Conservation (phyloP, 768 basidiomycete species). For the Lactarius akahatsu region DNA sequence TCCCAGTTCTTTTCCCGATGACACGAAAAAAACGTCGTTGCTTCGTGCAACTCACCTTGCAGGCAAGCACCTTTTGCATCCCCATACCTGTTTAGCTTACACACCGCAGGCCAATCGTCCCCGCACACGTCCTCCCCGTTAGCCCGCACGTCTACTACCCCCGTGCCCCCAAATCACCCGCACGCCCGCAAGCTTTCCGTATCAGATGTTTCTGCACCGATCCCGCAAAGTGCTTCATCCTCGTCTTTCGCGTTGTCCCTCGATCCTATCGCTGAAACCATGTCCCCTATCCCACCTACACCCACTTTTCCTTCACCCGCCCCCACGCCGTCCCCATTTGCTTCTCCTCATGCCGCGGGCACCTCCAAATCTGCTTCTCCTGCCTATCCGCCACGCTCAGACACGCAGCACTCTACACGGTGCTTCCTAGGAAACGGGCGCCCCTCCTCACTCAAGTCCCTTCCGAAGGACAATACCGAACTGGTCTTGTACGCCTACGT, state of each 20-base stretch:
- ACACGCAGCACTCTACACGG: slow-evolving; percentile 34
- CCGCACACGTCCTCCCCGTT: slow-evolving; percentile 41
- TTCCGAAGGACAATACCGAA: slow-evolving; percentile 40
- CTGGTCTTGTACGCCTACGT: slow-evolving; percentile 84
- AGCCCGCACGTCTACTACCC: slow-evolving; percentile 44
- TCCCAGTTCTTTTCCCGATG: slow-evolving; percentile 21
- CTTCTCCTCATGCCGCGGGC: slow-evolving; percentile 5
- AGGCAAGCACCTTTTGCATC: slow-evolving; percentile 12
- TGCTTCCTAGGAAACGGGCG: slow-evolving; percentile 29
- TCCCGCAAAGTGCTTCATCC: slow-evolving; percentile 35
- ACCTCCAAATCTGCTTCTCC: slow-evolving; percentile 27
- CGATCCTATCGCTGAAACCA: slow-evolving; percentile 37
- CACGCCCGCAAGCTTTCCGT: slow-evolving; percentile 77
- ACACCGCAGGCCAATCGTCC: slow-evolving; percentile 13
- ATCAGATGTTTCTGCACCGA: slow-evolving; percentile 7
- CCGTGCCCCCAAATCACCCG: slow-evolving; percentile 58
- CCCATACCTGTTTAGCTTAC: not conserved
- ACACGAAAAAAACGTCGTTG: slow-evolving; percentile 12
- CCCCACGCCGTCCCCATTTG: slow-evolving; percentile 34
- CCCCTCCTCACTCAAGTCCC: slow-evolving; percentile 18
- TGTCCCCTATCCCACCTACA: slow-evolving; percentile 35
- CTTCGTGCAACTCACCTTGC: slow-evolving; percentile 22
- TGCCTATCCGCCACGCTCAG: slow-evolving; percentile 32
- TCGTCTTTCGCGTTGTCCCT: slow-evolving; percentile 38
- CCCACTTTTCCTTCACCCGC: slow-evolving; percentile 33